Evolutionary conservation across 768 basidiomycete species (phyloP).

Genomic region (Fibroporia radiculosa): DNA sequence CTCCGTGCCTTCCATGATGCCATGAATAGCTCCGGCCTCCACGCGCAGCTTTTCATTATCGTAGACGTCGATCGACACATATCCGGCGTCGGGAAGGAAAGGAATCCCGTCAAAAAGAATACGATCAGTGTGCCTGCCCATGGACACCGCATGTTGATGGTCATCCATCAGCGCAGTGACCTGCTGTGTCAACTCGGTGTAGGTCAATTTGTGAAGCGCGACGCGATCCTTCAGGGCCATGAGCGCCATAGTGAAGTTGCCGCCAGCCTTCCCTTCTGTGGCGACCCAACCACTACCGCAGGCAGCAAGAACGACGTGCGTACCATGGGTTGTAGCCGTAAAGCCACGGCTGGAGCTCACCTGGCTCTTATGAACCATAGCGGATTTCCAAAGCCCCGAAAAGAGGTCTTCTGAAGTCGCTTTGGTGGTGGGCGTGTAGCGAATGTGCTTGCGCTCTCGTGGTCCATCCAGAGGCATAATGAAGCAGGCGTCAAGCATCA

Average conservation of each 20-base stretch:
- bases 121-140: conserved; percentile 41
- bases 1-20: conserved; percentile 55
- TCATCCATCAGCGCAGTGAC: conserved; percentile 32
- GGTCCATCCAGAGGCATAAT: conserved; percentile 31
- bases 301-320: conserved; percentile 52
- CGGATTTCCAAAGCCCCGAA: conserved; percentile 47
- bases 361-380: conserved; percentile 33
- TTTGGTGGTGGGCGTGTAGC: conserved; percentile 56
- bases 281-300: conserved; percentile 49
- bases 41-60: conserved; percentile 39
- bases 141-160: conserved; percentile 41
- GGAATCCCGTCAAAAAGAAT: conserved; percentile 50
- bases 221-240: conserved; percentile 36
- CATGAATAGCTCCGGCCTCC: conserved; percentile 53
- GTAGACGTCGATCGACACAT: conserved; percentile 32
- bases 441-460: conserved; percentile 39
- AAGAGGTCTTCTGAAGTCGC: conserved; percentile 48
- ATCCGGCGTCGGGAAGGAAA: conserved; percentile 41
- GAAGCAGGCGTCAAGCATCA: conserved; percentile 63
- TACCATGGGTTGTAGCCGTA: conserved; percentile 28
- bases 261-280: conserved; percentile 54
- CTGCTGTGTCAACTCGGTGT: conserved; percentile 37
- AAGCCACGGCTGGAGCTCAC: conserved; percentile 36
- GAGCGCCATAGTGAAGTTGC: conserved; percentile 51
- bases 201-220: conserved; percentile 49